These are phyloP conservation scores for Austroboletus festivus DNA, from an alignment of 768 basidiomycete genomes.

Conservation along the genomic window DNA sequence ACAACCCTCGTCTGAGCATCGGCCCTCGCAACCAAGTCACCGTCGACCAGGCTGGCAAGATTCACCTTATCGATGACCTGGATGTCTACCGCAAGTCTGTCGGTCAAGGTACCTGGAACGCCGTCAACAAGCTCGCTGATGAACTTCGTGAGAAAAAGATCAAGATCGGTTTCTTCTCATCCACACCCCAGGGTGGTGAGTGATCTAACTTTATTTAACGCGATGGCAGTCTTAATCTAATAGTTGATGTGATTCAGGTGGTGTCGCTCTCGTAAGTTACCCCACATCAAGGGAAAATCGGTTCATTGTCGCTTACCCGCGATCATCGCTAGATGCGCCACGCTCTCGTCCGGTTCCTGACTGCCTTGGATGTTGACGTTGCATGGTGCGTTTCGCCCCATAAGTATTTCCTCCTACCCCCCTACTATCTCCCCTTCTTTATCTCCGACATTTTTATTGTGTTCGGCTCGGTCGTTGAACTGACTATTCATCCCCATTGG, in stretches of 20 bases:
- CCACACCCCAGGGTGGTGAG: slow-evolving; percentile 90
- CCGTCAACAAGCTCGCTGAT: slow-evolving; percentile 76
- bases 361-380: slow-evolving; percentile 73
- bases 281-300: slow-evolving; percentile 13
- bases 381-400: slow-evolving; percentile 59
- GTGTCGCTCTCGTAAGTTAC: slow-evolving; percentile 81
- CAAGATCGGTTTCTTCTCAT: slow-evolving; percentile 92
- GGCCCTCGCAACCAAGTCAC: slow-evolving; percentile 83
- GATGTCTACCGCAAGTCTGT: slow-evolving; percentile 75
- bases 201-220: slow-evolving; percentile 9
- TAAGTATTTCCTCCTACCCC: background rate
- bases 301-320: slow-evolving; percentile 11
- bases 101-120: slow-evolving; percentile 71
- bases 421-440: background rate
- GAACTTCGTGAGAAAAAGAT: slow-evolving; percentile 84
- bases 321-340: slow-evolving; percentile 73
- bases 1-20: slow-evolving; percentile 80
- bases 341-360: slow-evolving; percentile 84
- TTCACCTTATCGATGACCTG: slow-evolving; percentile 81
- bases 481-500: slow-evolving; percentile 3
- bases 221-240: slow-evolving; percentile 20
- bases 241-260: slow-evolving; percentile 48
- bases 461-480: background rate
- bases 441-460: slow-evolving; percentile 7
- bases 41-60: slow-evolving; percentile 84